Percentiles rank a stretch among this genome's conserved stretches.
Evolutionary conservation across 2,329 filamentous ascomycete genomes (phyloP).

Genomic region (Alternaria sp.): DNA sequence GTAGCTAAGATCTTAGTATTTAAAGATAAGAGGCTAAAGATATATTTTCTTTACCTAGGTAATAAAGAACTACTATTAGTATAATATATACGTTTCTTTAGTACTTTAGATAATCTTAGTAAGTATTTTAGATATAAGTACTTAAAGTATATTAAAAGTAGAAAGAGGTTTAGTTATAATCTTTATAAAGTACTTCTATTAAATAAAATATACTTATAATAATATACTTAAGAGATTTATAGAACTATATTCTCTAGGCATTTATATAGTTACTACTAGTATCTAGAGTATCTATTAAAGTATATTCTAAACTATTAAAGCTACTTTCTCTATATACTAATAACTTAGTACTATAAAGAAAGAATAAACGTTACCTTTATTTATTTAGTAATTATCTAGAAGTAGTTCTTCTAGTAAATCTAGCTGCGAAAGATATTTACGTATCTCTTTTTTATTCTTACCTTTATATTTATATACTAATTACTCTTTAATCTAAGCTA

Average conservation of each 20-base stretch:
- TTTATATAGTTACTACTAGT: constrained; percentile 5
- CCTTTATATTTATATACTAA: background rate
- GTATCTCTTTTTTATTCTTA: background rate
- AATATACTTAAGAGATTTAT: constrained; percentile 11
- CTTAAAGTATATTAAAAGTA: constrained; percentile 7
- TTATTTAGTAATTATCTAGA: background rate
- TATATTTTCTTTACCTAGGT: constrained; percentile 23
- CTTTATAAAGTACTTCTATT: constrained; percentile 9
- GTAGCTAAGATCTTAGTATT: constrained; percentile 13
- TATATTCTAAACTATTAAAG: background rate
- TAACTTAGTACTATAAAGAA: background rate
- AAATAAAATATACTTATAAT: constrained; percentile 11
- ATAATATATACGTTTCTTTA: constrained; percentile 13
- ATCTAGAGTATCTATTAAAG: background rate
- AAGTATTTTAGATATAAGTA: constrained; percentile 24
- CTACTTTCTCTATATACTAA: background rate
- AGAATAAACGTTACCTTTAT: background rate
- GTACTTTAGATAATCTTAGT: constrained; percentile 16
- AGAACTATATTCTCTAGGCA: constrained; percentile 2
- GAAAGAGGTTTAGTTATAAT: background rate
- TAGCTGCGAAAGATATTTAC: background rate
- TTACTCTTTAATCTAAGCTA: background rate
- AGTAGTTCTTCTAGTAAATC: background rate
- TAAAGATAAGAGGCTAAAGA: constrained; percentile 19
- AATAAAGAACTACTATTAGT: constrained; percentile 10